Percentiles rank a stretch among this genome's conserved stretches.
Conservation (phyloP, 768 basidiomycete species). For the Pleurotus platypus region DNA sequence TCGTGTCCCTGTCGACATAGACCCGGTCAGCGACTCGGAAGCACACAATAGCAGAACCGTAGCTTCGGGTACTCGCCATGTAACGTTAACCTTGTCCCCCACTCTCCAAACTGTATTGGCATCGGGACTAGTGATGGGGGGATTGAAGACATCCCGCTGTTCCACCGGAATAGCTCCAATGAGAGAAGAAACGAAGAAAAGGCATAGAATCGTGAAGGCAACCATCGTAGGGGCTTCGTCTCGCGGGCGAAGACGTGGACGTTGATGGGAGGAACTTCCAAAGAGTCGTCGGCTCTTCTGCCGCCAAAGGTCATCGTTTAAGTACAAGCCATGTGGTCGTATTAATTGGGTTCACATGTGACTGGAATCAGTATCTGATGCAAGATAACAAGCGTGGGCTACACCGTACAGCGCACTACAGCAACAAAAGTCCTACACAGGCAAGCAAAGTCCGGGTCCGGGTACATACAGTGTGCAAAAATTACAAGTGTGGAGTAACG, state of each 20-base stretch:
- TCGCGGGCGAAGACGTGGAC: conserved; percentile 1
- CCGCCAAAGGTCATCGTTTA: neutral
- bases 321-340: conserved; percentile 4
- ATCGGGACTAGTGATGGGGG: conserved; percentile 46
- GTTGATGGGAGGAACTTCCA: conserved; percentile 2
- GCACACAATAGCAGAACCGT: neutral
- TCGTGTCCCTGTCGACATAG: conserved; percentile 41
- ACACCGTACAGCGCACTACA: neutral
- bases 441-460: neutral
- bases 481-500: neutral
- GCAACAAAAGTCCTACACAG: neutral
- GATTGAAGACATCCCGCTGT: conserved; percentile 43
- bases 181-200: conserved; percentile 24
- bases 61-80: conserved; percentile 40
- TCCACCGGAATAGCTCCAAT: conserved; percentile 34
- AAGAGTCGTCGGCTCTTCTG: conserved; percentile 5
- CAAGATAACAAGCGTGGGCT: conserved; percentile 1
- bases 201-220: conserved; percentile 23
- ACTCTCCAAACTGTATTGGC: conserved; percentile 45
- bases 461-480: neutral
- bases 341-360: neutral
- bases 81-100: conserved; percentile 43
- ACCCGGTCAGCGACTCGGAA: conserved; percentile 1
- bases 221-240: conserved; percentile 22
- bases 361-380: neutral